Percentiles rank a stretch among this genome's conserved stretches.
phyloP scores from a whole-genome alignment of 164 flowering plant genomes.

The Euptelea pleiosperma region DNA sequence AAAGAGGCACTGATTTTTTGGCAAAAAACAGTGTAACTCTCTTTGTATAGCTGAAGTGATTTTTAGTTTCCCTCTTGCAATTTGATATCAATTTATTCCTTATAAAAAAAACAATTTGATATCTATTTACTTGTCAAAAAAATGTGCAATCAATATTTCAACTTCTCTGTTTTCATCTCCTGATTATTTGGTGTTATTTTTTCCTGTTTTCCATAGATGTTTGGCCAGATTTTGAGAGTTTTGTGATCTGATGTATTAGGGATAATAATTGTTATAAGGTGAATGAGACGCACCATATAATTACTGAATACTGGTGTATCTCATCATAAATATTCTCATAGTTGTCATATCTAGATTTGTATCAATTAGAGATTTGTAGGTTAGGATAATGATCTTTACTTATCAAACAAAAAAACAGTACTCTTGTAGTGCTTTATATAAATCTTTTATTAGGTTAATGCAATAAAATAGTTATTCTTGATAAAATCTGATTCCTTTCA shows the following conservation, averaged over 20 bases:
- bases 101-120: too few relatives aligned
- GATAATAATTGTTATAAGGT: too few relatives aligned
- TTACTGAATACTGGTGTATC: neutral
- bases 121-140: neutral
- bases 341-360: neutral
- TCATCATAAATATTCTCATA: neutral
- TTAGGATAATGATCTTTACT: neutral
- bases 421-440: too few relatives aligned
- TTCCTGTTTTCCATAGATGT: neutral
- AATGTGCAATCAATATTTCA: neutral
- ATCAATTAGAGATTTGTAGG: neutral
- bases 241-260: neutral
- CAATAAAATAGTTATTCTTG: too few relatives aligned
- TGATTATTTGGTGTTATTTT: neutral
- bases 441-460: too few relatives aligned
- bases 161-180: neutral
- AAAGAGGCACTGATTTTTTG: neutral
- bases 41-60: neutral
- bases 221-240: neutral
- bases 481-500: neutral
- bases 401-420: too few relatives aligned
- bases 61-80: too few relatives aligned
- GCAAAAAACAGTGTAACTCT: too few relatives aligned
- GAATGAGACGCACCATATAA: too few relatives aligned
- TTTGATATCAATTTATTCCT: too few relatives aligned